Conservation (phyloP, 2,329 filamentous ascomycete genomes). For the Xylariales sp. region DNA sequence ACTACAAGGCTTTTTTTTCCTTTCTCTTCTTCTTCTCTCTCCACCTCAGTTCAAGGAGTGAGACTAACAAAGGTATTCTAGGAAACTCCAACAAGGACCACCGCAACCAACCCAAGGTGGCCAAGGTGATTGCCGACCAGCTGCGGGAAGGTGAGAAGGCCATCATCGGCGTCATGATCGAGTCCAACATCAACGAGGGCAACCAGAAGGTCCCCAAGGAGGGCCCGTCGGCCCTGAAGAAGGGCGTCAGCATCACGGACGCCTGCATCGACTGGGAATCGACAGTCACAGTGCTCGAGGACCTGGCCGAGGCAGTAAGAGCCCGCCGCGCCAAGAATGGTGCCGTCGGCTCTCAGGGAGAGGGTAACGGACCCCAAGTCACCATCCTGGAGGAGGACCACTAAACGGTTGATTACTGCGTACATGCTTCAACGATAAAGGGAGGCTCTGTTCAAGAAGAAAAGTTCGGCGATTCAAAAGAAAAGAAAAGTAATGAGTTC, state of each 20-base stretch:
- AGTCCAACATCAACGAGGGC: constrained; percentile 92
- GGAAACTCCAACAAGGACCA: constrained; percentile 98
- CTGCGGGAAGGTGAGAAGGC: constrained; percentile 79
- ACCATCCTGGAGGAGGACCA: constrained; percentile 48
- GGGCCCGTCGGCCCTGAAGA: constrained; percentile 73
- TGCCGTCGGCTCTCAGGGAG: constrained; percentile 22
- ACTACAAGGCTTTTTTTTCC: too few species aligned
- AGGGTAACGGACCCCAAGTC: constrained; percentile 26
- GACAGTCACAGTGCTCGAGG: constrained; percentile 76
- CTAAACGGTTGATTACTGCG: too few species aligned
- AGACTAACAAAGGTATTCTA: constrained; percentile 25
- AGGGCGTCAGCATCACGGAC: constrained; percentile 91
- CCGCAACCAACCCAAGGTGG: constrained; percentile 93
- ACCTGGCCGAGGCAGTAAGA: constrained; percentile 79
- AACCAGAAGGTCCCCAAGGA: constrained; percentile 85
- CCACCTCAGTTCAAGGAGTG: neutral
- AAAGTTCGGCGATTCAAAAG: neutral
- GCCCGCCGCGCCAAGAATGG: constrained; percentile 58
- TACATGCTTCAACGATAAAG: too few species aligned
- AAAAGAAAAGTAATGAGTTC: constrained; percentile 4
- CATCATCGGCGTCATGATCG: constrained; percentile 97
- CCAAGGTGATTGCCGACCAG: constrained; percentile 76
- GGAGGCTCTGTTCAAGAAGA: neutral
- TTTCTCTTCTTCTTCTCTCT: too few species aligned
- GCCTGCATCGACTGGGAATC: constrained; percentile 93